Percentiles rank a stretch among this genome's conserved stretches.
phyloP scores from a whole-genome alignment of 805 yeast genomes.

The Myxozyma udenii region DNA sequence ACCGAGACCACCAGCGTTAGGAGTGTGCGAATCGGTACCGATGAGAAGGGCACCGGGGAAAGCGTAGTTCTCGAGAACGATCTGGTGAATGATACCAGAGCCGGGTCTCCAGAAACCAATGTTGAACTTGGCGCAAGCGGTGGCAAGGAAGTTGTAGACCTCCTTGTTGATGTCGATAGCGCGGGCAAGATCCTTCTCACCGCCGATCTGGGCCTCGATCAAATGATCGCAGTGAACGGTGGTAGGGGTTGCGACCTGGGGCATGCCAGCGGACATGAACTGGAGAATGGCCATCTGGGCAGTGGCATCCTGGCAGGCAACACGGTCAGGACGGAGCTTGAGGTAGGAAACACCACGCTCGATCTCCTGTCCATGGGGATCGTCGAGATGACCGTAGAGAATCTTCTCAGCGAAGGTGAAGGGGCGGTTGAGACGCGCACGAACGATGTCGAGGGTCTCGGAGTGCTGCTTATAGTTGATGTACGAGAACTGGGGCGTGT shows the following conservation, averaged over 20 bases:
- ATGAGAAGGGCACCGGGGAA: constrained; percentile 96
- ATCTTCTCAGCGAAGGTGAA: constrained; percentile 93
- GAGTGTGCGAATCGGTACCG: constrained; percentile 98
- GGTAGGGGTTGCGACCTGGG: constrained; percentile 84
- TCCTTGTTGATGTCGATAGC: constrained; percentile 87
- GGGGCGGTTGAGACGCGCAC: constrained; percentile 77
- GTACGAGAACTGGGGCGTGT: constrained; percentile 69
- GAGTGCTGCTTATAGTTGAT: constrained; percentile 80
- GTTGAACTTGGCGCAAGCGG: constrained; percentile 92
- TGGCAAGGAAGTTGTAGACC: constrained; percentile 89
- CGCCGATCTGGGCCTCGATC: constrained; percentile 95
- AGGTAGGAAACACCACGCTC: constrained; percentile 85
- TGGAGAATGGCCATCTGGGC: constrained; percentile 99
- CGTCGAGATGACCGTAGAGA: constrained; percentile 83
- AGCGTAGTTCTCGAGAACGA: constrained; percentile 92
- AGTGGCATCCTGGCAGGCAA: constrained; percentile 99
- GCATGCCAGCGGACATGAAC: constrained; percentile 95
- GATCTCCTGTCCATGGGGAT: constrained; percentile 61
- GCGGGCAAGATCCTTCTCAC: constrained; percentile 71
- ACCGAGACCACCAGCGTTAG: constrained; percentile 98
- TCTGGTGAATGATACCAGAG: constrained; percentile 97
- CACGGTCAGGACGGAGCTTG: constrained; percentile 94
- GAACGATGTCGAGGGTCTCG: constrained; percentile 83
- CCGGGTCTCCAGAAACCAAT: constrained; percentile 99
- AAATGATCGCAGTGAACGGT: constrained; percentile 98